Percentiles rank a stretch among this genome's conserved stretches.
Evolutionary conservation across 176 grass and related monocot genomes (phyloP).

Genomic region (Otatea glauca): DNA sequence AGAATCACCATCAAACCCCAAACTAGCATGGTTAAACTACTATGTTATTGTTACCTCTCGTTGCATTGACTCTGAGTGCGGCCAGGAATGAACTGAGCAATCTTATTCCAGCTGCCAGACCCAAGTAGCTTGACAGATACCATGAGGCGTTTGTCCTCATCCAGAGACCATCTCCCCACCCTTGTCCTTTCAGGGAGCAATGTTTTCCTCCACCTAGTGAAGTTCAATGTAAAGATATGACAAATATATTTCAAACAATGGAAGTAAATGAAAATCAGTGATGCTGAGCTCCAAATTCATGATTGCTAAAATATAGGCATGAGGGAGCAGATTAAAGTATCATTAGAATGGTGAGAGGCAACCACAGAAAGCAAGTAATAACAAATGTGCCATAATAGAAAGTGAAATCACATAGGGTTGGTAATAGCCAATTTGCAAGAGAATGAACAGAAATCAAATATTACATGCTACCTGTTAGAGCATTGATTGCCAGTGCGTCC

Average conservation of each 20-base stretch:
- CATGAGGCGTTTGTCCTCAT: slow-evolving; percentile 89
- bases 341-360: not conserved
- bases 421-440: not conserved
- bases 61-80: slow-evolving; percentile 78
- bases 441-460: slow-evolving; percentile 16
- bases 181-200: slow-evolving; percentile 73
- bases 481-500: slow-evolving; percentile 84
- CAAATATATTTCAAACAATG: slow-evolving; percentile 5
- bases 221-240: slow-evolving; percentile 20
- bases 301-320: not conserved
- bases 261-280: slow-evolving; percentile 31
- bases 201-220: slow-evolving; percentile 77
- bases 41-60: slow-evolving; percentile 82
- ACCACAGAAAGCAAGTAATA: slow-evolving; percentile 22
- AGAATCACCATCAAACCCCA: slow-evolving; percentile 34
- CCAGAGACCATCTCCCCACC: slow-evolving; percentile 82
- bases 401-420: not conserved
- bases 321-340: not conserved
- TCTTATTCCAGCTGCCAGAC: slow-evolving; percentile 75
- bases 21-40: slow-evolving; percentile 32
- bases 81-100: slow-evolving; percentile 81
- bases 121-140: slow-evolving; percentile 77
- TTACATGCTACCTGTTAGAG: slow-evolving; percentile 69
- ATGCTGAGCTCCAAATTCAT: not conserved
- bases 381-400: slow-evolving; percentile 4